Conservation (phyloP, 805 yeast species). For the Cyberlindnera euphorbiae region DNA sequence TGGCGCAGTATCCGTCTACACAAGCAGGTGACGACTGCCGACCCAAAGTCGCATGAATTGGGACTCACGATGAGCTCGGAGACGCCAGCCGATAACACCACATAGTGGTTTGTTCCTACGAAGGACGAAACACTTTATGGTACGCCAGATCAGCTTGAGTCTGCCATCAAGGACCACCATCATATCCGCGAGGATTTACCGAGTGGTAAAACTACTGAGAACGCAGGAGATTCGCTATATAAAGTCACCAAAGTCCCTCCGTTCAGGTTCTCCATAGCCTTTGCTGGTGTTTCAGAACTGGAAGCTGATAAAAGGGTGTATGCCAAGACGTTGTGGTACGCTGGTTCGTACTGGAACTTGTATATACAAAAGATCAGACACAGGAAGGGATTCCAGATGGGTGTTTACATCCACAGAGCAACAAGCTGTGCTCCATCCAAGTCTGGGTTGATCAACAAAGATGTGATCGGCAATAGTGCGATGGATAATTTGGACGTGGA, state of each 20-base stretch:
- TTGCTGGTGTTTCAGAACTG: conserved; percentile 42
- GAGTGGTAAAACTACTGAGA: conserved; percentile 21
- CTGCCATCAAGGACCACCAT: conserved; percentile 25
- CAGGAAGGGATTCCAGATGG: conserved; percentile 44
- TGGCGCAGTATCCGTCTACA: conserved; percentile 46
- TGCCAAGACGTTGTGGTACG: conserved; percentile 51
- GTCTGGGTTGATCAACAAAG: conserved; percentile 37
- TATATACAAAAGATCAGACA: conserved; percentile 45
- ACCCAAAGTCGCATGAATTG: conserved; percentile 24
- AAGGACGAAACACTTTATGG: conserved; percentile 46
- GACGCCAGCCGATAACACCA: conserved; percentile 26
- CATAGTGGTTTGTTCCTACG: conserved; percentile 39
- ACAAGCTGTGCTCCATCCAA: conserved; percentile 33
- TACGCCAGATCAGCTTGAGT: conserved; percentile 33
- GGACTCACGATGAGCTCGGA: conserved; percentile 27
- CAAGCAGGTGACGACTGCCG: conserved; percentile 32
- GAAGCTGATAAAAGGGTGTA: conserved; percentile 43
- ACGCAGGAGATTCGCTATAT: conserved; percentile 16
- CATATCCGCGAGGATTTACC: conserved; percentile 15
- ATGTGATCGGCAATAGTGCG: conserved; percentile 24
- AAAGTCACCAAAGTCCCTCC: conserved; percentile 46
- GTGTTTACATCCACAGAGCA: conserved; percentile 53
- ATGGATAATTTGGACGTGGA: conserved; percentile 8
- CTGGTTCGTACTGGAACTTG: conserved; percentile 58
- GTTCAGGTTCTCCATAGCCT: conserved; percentile 48